Evolutionary conservation across 2,329 filamentous ascomycete species (phyloP).

Genomic region (Neopestalotiopsis sp.): DNA sequence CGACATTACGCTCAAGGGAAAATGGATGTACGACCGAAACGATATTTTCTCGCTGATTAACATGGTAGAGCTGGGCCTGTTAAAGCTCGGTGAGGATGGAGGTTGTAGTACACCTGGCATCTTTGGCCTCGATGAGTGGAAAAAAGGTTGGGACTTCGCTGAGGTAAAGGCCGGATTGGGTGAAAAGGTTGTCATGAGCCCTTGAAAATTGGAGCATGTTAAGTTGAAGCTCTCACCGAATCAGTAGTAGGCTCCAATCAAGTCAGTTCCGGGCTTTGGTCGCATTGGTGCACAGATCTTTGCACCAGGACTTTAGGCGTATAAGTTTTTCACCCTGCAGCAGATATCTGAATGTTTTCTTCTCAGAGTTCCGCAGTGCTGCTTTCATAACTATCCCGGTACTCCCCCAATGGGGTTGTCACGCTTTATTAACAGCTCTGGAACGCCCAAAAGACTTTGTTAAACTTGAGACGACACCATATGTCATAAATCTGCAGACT

Average conservation of each 20-base stretch:
- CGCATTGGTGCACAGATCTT: neutral
- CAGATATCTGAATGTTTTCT: too few species aligned
- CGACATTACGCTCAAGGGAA: slow-evolving; percentile 43
- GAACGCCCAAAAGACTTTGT: too few species aligned
- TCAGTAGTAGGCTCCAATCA: neutral
- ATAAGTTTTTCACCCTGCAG: too few species aligned
- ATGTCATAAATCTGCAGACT: too few species aligned
- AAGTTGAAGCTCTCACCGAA: neutral
- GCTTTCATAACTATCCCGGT: too few species aligned
- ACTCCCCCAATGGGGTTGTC: too few species aligned
- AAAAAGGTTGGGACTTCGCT: slow-evolving; percentile 21
- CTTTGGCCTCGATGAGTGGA: slow-evolving; percentile 26
- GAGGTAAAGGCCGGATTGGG: neutral
- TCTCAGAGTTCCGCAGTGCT: too few species aligned
- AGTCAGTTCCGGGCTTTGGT: neutral
- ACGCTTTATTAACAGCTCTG: too few species aligned
- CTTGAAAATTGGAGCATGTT: neutral
- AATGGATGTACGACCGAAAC: slow-evolving; percentile 48
- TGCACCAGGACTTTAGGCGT: neutral
- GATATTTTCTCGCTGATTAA: slow-evolving; percentile 43
- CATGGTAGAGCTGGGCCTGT: slow-evolving; percentile 37
- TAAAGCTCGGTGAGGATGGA: slow-evolving; percentile 35
- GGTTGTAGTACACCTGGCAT: slow-evolving; percentile 32
- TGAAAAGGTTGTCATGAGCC: neutral
- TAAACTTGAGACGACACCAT: too few species aligned